Percentiles rank a stretch among this genome's conserved stretches.
These are phyloP conservation scores for Coprinopsis cinerea DNA, from an alignment of 768 basidiomycete genomes.

Conservation along the genomic window DNA sequence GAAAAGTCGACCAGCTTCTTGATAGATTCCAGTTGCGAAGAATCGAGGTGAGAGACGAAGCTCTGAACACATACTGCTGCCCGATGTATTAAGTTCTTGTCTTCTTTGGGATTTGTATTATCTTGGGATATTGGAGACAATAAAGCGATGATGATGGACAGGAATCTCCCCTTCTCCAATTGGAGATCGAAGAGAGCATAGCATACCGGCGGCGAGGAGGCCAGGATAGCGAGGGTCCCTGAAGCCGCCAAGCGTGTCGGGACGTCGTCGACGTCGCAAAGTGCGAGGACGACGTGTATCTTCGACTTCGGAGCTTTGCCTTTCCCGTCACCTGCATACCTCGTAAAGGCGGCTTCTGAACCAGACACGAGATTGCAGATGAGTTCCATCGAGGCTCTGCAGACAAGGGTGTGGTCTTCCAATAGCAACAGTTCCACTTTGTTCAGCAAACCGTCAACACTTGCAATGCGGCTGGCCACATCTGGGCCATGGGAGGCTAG, in stretches of 20 bases:
- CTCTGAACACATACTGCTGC: slow-evolving; percentile 73
- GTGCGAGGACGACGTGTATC: slow-evolving; percentile 75
- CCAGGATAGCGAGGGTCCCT: slow-evolving; percentile 82
- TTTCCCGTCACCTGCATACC: slow-evolving; percentile 50
- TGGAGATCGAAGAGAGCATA: slow-evolving; percentile 57
- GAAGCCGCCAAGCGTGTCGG: slow-evolving; percentile 86
- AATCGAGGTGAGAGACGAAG: slow-evolving; percentile 41
- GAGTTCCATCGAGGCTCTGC: slow-evolving; percentile 86
- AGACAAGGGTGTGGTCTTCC: slow-evolving; percentile 77
- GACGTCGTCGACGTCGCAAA: slow-evolving; percentile 82
- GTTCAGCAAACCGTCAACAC: slow-evolving; percentile 51
- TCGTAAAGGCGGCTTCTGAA: slow-evolving; percentile 68
- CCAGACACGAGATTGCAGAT: slow-evolving; percentile 86
- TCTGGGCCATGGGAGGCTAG: slow-evolving; percentile 72
- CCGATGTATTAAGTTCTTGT: slow-evolving; percentile 70
- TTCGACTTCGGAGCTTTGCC: slow-evolving; percentile 45
- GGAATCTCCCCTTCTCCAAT: slow-evolving; percentile 52
- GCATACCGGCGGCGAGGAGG: slow-evolving; percentile 56
- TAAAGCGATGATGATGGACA: slow-evolving; percentile 57
- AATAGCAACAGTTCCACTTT: slow-evolving; percentile 69
- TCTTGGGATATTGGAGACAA: slow-evolving; percentile 22
- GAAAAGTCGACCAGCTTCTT: slow-evolving; percentile 44
- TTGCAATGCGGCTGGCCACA: slow-evolving; percentile 61
- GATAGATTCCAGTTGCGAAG: slow-evolving; percentile 34
- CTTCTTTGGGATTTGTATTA: slow-evolving; percentile 27